Percentiles rank a stretch among this genome's conserved stretches.
These are phyloP conservation scores for Catharanthus roseus DNA, from an alignment of 257 asterid genomes.

Conservation along the genomic window DNA sequence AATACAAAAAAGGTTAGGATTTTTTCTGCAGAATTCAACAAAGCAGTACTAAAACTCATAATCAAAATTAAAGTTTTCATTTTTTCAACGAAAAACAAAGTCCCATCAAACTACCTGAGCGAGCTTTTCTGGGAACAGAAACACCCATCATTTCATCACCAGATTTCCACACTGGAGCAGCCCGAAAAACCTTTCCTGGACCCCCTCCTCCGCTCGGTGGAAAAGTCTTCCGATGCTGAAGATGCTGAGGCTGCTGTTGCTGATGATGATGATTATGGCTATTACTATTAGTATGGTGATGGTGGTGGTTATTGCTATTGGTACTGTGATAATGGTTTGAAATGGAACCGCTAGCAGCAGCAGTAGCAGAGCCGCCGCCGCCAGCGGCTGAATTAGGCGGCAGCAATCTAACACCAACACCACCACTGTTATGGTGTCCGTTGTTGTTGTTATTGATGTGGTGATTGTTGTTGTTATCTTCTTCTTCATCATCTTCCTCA, in stretches of 20 bases:
- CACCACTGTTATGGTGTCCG: constrained; percentile 22
- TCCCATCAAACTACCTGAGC: constrained; percentile 48
- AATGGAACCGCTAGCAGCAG: constrained; percentile 18
- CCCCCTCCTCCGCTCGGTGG: constrained; percentile 33
- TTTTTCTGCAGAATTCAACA: constrained; percentile 13
- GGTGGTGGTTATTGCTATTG: constrained; percentile 31
- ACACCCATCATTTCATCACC: constrained; percentile 94
- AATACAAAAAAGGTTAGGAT: not conserved
- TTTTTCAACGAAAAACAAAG: not conserved
- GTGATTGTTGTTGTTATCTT: constrained; percentile 30
- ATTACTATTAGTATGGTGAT: constrained; percentile 2
- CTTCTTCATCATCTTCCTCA: constrained; percentile 67
- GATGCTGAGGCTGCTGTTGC: constrained; percentile 42
- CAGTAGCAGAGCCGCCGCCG: constrained; percentile 17
- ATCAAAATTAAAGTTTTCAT: not conserved
- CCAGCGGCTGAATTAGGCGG: constrained; percentile 29
- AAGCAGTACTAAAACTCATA: not conserved
- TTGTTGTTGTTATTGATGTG: constrained; percentile 15
- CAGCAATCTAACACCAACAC: constrained; percentile 28
- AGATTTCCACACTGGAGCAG: constrained; percentile 82
- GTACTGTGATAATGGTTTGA: constrained; percentile 43
- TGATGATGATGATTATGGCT: constrained; percentile 39
- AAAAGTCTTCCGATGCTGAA: constrained; percentile 60
- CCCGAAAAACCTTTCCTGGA: constrained; percentile 38
- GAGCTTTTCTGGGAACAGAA: constrained; percentile 95